Conservation (phyloP, 805 yeast species). For the Ogataea haglerorum region DNA sequence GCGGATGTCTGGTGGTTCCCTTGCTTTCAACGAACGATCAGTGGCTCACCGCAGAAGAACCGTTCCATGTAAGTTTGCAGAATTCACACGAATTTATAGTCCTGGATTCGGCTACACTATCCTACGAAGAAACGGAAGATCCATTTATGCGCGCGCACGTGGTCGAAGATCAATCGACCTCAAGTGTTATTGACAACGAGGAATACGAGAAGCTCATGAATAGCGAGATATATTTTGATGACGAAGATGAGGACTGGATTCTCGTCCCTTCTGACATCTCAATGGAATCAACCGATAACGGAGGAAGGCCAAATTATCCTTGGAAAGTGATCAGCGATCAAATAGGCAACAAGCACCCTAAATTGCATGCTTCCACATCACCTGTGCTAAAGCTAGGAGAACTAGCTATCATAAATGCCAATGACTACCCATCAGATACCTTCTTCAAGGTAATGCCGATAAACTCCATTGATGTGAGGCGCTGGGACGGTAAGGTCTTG, state of each 20-base stretch:
- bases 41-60: slow-evolving; percentile 27
- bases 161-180: slow-evolving; percentile 21
- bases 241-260: slow-evolving; percentile 30
- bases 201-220: slow-evolving; percentile 27
- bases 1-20: slow-evolving; percentile 33
- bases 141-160: slow-evolving; percentile 15
- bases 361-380: not conserved
- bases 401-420: slow-evolving; percentile 22
- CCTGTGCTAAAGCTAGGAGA: slow-evolving; percentile 25
- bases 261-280: slow-evolving; percentile 21
- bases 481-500: slow-evolving; percentile 7
- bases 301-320: slow-evolving; percentile 1
- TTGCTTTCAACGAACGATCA: slow-evolving; percentile 23
- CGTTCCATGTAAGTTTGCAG: slow-evolving; percentile 19
- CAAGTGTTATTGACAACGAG: slow-evolving; percentile 28
- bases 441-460: slow-evolving; percentile 16
- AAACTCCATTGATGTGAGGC: not conserved
- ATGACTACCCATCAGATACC: slow-evolving; percentile 21
- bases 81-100: slow-evolving; percentile 21
- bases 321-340: not conserved
- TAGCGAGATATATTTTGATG: slow-evolving; percentile 23
- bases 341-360: not conserved
- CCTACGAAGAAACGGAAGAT: slow-evolving; percentile 19
- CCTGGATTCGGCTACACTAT: slow-evolving; percentile 19
- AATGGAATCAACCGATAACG: slow-evolving; percentile 13